These are phyloP conservation scores for Coemansia sp. DNA, from an alignment of 192 early-diverging fungal genomes.

Conservation along the genomic window DNA sequence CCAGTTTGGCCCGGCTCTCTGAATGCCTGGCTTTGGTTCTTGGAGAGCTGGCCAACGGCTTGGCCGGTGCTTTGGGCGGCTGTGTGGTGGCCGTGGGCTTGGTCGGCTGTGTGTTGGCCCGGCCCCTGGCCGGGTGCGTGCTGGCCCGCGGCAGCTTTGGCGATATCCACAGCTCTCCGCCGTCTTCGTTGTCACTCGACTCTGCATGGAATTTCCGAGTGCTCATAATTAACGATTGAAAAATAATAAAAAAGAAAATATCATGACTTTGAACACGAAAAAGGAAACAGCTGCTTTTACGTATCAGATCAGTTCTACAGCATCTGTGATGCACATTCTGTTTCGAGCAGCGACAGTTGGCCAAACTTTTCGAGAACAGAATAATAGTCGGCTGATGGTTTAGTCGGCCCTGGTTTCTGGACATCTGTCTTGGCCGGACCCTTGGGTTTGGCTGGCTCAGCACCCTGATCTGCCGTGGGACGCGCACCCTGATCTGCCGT, in stretches of 20 bases:
- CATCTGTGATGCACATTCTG: conserved; percentile 19
- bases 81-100: not conserved
- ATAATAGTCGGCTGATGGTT: conserved; percentile 31
- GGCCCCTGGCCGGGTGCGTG: conserved; percentile 3
- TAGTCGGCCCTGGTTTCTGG: conserved; percentile 2
- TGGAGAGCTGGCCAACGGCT: no score
- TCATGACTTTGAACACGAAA: not conserved
- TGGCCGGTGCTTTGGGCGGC: no score
- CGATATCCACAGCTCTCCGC: conserved; percentile 50
- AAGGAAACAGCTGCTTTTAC: not conserved
- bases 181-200: conserved; percentile 28
- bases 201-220: not conserved
- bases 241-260: not conserved
- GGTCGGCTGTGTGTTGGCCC: not conserved
- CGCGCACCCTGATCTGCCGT: not conserved
- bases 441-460: not conserved
- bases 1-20: not conserved
- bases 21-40: not conserved
- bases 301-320: not conserved
- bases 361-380: conserved; percentile 53
- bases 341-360: conserved; percentile 48
- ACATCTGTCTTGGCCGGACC: no score
- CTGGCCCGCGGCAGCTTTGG: conserved; percentile 31
- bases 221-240: not conserved
- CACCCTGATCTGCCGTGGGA: not conserved